A percentile compares a stretch with the other conserved stretches of the same genome.
These are phyloP conservation scores for Macrolepiota albuminosa DNA, from an alignment of 768 basidiomycete species.

Conservation along the genomic window DNA sequence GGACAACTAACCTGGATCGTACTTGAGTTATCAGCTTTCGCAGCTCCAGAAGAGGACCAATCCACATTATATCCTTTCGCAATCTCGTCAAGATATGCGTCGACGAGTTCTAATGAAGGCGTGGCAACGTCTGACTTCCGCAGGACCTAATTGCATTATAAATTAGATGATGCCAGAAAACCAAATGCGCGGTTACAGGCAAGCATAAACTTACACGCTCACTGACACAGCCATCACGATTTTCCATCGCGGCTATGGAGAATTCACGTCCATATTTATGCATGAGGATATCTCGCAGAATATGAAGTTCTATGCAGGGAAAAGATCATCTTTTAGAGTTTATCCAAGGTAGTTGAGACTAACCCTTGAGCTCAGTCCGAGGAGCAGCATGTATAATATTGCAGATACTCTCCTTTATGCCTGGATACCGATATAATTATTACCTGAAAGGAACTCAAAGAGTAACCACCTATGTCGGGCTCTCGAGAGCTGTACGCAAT, in stretches of 20 bases:
- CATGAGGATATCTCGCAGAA: slow-evolving; percentile 90
- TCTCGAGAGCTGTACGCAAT: slow-evolving; percentile 53
- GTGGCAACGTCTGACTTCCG: slow-evolving; percentile 69
- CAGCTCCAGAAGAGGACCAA: slow-evolving; percentile 41
- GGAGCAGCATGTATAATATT: slow-evolving; percentile 89
- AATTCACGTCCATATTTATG: slow-evolving; percentile 95
- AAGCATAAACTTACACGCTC: slow-evolving; percentile 56
- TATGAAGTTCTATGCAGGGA: slow-evolving; percentile 64
- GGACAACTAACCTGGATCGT: slow-evolving; percentile 33
- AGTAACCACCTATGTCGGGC: slow-evolving; percentile 66
- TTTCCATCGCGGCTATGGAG: slow-evolving; percentile 81
- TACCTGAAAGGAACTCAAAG: neutral
- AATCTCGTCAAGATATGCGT: slow-evolving; percentile 87
- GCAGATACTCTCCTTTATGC: slow-evolving; percentile 73
- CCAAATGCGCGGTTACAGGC: neutral
- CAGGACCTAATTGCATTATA: slow-evolving; percentile 46
- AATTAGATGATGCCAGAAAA: neutral
- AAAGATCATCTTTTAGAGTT: neutral
- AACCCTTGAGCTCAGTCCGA: slow-evolving; percentile 86
- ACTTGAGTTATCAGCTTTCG: slow-evolving; percentile 21
- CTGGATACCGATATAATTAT: slow-evolving; percentile 15
- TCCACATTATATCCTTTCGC: slow-evolving; percentile 79
- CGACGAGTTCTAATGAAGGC: slow-evolving; percentile 71
- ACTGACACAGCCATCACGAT: slow-evolving; percentile 74
- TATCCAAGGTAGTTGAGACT: neutral